Evolutionary conservation across 176 grass and related monocot species (phyloP), one percentile per base, ranked within the genome.

Genomic region (Lolium perenne): DNA sequence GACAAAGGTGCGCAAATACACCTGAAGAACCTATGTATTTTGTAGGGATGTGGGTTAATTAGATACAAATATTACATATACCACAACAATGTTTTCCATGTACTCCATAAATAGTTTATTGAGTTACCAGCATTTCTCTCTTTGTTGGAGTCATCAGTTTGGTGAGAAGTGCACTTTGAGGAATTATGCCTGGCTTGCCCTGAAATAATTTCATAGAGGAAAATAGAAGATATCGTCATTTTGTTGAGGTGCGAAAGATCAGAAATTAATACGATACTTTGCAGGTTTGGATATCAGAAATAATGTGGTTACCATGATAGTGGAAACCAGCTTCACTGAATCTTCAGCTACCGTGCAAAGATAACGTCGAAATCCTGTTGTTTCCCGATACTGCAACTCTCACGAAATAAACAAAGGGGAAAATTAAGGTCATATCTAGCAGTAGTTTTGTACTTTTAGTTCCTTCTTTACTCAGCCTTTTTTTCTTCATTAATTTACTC

Each of bases 111-210:
- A 72, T 7, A 72, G 20, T 23, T n/a, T 46, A 22, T 11, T 23
- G n/a, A 14, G 43, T 73, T 73, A 73, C 70, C 70, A 22, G n/a
- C 0, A 7, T 23, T 48, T 46, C 4, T 46, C 10, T n/a, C 68
- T 71, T 71, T 71, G 38, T 71, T 71, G 68, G 40, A 71, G 18
- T 6, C 68, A 71, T 71, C 38, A 45, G 68, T 21, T 4, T 71
- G 40, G 38, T 71, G 68, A 71, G 68, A 71, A 20, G 68, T 71
- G 40, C 18, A 21, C n/a, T 17, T 21, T 71, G 9, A 45, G 38
- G 5, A 71, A 71, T 21, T 46, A 21, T 0, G 18, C 40, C 68
- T 13, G 68, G 68, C 68, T 12, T 46, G 5, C 18, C 70, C 70
- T 73, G n/a, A 4, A 73, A 73, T 23, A 1, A 73, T 73, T 47